A percentile compares a stretch with the other conserved stretches of the same genome.
These are phyloP conservation scores for Talaromyces sp. DNA, from an alignment of 2,329 filamentous ascomycete genomes.

Conservation along the genomic window DNA sequence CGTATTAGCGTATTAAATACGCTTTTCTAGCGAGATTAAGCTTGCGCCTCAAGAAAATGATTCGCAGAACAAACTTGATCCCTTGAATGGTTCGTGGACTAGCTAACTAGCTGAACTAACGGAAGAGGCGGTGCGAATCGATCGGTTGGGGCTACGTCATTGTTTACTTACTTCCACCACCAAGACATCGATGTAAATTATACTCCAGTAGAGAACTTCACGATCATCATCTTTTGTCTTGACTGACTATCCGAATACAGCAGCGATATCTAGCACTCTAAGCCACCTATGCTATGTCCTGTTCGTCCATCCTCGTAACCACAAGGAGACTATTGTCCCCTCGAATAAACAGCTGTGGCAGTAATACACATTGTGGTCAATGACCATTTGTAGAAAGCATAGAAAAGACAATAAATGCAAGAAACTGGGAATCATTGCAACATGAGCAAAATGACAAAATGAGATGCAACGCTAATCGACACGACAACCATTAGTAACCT, in stretches of 20 bases:
- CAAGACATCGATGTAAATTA: neutral
- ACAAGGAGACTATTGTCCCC: neutral
- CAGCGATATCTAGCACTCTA: neutral
- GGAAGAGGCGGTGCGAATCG: neutral
- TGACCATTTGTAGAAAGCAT: neutral
- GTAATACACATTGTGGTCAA: conserved; percentile 1
- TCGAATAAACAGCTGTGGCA: neutral
- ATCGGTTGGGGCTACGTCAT: neutral
- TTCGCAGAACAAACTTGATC: neutral
- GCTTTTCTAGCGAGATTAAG: neutral
- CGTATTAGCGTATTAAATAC: neutral
- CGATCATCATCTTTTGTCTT: neutral
- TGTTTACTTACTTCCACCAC: neutral
- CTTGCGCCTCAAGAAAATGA: neutral
- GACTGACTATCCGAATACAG: neutral
- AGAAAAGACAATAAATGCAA: conserved; percentile 24
- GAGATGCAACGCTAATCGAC: conserved; percentile 35
- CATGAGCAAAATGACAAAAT: conserved; percentile 16
- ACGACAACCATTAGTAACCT: conserved; percentile 22
- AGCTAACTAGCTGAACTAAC: neutral
- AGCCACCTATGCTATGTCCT: neutral
- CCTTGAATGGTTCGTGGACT: neutral
- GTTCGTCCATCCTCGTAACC: neutral
- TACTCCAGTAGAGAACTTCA: neutral
- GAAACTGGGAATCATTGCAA: conserved; percentile 21